A percentile compares a stretch with the other conserved stretches of the same genome.
These are phyloP conservation scores for Lipomyces orientalis DNA, from an alignment of 805 yeast species.

Conservation along the genomic window DNA sequence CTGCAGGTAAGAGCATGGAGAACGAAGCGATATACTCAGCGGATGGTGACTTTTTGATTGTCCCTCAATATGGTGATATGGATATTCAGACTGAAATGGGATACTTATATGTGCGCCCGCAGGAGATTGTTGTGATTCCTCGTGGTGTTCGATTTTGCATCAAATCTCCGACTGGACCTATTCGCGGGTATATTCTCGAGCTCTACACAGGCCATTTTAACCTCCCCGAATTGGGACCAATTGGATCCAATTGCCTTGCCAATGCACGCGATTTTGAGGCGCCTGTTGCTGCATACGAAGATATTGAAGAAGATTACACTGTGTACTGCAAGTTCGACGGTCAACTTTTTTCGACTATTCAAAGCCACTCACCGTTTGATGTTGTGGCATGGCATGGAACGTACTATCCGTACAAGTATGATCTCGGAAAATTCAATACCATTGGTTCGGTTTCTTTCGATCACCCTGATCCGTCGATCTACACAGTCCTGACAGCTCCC, in stretches of 20 bases:
- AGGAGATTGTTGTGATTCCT: constrained; percentile 42
- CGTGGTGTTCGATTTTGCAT: constrained; percentile 41
- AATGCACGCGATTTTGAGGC: constrained; percentile 42
- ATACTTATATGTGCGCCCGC: constrained; percentile 39
- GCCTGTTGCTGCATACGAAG: constrained; percentile 41
- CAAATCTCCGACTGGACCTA: constrained; percentile 32
- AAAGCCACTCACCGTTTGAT: constrained; percentile 40
- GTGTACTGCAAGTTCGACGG: constrained; percentile 28
- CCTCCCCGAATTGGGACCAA: constrained; percentile 44
- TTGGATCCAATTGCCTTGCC: constrained; percentile 43
- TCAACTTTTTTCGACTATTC: constrained; percentile 16
- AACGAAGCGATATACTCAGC: constrained; percentile 39
- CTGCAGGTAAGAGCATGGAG: constrained; percentile 39
- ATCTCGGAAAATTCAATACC: constrained; percentile 40
- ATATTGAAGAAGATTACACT: constrained; percentile 38
- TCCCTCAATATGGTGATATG: constrained; percentile 41
- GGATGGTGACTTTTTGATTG: constrained; percentile 43
- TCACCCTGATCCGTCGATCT: constrained; percentile 43
- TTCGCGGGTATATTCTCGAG: constrained; percentile 42
- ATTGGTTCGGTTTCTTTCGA: constrained; percentile 42
- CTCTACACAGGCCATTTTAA: constrained; percentile 42
- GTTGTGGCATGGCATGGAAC: constrained; percentile 44
- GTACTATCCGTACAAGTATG: constrained; percentile 43
- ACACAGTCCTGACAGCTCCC: constrained; percentile 33
- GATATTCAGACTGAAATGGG: constrained; percentile 43